Evolutionary conservation across 805 yeast species (phyloP), one percentile per base, ranked within the genome.

Genomic region (Saturnispora ahearnii): DNA sequence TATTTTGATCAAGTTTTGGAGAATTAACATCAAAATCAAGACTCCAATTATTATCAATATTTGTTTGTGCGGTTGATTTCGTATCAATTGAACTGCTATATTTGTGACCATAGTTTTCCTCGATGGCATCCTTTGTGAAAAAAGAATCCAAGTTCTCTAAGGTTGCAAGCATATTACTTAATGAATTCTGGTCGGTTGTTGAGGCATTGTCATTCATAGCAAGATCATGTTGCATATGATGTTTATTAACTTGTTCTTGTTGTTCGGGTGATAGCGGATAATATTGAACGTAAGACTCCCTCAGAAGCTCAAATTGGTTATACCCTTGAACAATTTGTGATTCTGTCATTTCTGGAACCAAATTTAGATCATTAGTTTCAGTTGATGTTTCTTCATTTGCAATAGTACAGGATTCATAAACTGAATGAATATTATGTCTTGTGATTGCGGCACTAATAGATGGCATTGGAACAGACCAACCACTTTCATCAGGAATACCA

Each of bases 401-500:
- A 3, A 73, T 71, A 1, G 77, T 76, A 61, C 97, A 91, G 0
- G 96, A 87, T 30, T 89, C 81, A 62, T 87, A 93, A 3, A 93
- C 98, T 0, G 98, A 90, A 64, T 93, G 98, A 1, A 93, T 95
- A 60, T 93, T 93, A 62, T 87, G 87, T 56, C 97, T 72, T 1
- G 98, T 87, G 13, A 86, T 78, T 0, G 95, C 84, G 0, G 96
- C 88, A 1, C 93, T 83, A 41, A 88, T 80, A 0, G 91, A 87
- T 2, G 99, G 96, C 91, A 87, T 85, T 2, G 98, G 95, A 45
- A 95, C 81, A 0, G 96, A 83, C 99, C 99, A 93, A 1, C 99
- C 99, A 59, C 84, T 81, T 11, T 87, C 96, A 53, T 86, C 91
- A 0, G 99, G 98, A 24, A 91, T 82, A 13, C 99, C 99, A 69